These are phyloP conservation scores for Pyrenophora tritici-repentis DNA, from an alignment of 2,329 filamentous ascomycete genomes.

Conservation along the genomic window DNA sequence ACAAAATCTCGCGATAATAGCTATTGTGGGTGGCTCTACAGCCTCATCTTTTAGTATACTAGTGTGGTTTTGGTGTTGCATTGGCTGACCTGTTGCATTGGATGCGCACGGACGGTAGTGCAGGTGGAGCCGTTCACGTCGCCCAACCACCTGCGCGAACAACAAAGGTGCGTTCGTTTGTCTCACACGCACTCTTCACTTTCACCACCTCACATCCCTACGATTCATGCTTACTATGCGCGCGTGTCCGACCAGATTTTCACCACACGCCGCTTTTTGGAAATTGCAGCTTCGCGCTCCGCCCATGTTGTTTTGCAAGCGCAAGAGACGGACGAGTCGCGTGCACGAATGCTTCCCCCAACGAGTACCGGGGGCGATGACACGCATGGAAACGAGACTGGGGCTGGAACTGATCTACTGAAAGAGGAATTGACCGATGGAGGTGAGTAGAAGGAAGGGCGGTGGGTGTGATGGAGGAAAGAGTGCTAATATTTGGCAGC, in stretches of 20 bases:
- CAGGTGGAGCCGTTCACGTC: too few species aligned
- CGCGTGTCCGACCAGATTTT: too few species aligned
- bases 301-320: conserved; percentile 49
- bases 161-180: conserved; percentile 40
- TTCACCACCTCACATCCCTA: too few species aligned
- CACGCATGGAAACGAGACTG: too few species aligned
- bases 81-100: too few species aligned
- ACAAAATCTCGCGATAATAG: too few species aligned
- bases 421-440: conserved; percentile 43
- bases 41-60: too few species aligned
- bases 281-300: conserved; percentile 3
- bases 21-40: too few species aligned
- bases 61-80: too few species aligned
- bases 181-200: conserved; percentile 7
- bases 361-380: conserved; percentile 47
- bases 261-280: conserved; percentile 8
- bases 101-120: too few species aligned
- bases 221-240: too few species aligned
- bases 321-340: conserved; percentile 44
- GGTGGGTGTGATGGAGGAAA: too few species aligned
- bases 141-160: conserved; percentile 27
- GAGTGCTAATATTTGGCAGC: conserved; percentile 62
- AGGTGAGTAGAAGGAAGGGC: conserved; percentile 44
- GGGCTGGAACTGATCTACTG: conserved; percentile 47
- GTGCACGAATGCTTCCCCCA: conserved; percentile 50